Base-by-base conservation (phyloP, 805 yeast genomes). In the Schwanniomyces yamadae region DNA sequence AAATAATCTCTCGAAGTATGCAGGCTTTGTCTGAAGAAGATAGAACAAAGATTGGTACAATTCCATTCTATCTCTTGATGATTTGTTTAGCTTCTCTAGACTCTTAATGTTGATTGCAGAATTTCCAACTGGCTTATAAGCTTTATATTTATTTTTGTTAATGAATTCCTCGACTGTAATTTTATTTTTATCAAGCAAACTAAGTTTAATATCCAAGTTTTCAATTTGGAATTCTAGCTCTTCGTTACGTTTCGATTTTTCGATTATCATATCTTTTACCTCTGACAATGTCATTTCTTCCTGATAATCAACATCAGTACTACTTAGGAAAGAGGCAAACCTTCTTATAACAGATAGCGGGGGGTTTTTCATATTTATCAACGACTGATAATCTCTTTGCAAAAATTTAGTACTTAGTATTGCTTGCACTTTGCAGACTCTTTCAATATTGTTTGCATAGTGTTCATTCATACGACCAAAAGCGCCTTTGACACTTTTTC, bases 1-100 rank as follows among this genome's bases (percentile, higher is more conserved):
- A 37, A 78, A 75, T 23, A 87, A 57, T 10, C 78, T 61, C 2
- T 80, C 69, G 52, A 90, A 71, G 50, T 91, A 91, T 1, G 59
- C 55, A 0, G 95, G 85, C 49, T 86, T 87, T 0, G 95, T 84
- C 55, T 93, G 98, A 28, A 93, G 58, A 17, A 91, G 61, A 52
- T 83, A 93, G 47, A 93, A 81, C 34, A 91, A 53, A 15, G 85
- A 83, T 48, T 83, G 96, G 57, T 84, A 85, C 1, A 78, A 58
- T 41, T 82, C 89, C 33, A 80, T 66, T 40, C 86, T 69, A 16
- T 69, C 69, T 40, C 71, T 65, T 8, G 75, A 57, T 3, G 72
- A 57, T 37, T 67, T 68, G 42, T 59, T 64, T 46, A 59, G 59
- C 20, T 48, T 49, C 12, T 61, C 69, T 31, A 63, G 42, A 24